Evolutionary conservation across 768 basidiomycete species (phyloP), one percentile per base, ranked within the genome.

Genomic region (Tephrocybe sp.): DNA sequence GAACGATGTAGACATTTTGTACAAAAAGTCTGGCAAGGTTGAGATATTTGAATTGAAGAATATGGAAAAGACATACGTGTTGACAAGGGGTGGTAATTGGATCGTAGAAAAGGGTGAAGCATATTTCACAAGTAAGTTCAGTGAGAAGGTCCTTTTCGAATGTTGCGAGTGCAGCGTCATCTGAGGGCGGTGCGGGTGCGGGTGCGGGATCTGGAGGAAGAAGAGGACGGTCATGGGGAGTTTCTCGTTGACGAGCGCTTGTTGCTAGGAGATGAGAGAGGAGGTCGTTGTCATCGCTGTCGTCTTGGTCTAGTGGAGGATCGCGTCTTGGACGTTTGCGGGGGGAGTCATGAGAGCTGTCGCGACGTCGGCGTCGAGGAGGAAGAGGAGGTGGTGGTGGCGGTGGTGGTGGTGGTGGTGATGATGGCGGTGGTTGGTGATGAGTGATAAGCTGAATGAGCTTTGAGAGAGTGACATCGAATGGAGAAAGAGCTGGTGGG

Each of bases 71-170:
- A 76, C 85, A 62, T 63, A 90, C 92, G 70, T 98, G 96, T 67
- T 98, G 95, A 68, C 96, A 98, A 11, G 92, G 90, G 3, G 95
- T 90, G 13, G 96, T 98, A 45, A 94, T 76, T 5, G 96, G 94
- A 56, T 91, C 83, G 69, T 84, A 84, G 57, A 94, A 74, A 34
- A 97, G 71, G 62, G 78, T 78, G 63, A 89, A 89, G 69, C 96
- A 98, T 31, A 98, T 94, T 66, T 94, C 89, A 67, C 96, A 98
- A 16, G 82, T 85, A 48, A 96, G 76, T 58, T 94, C 87, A 10
- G 77, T 60, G 19, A 82, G 67, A 11, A 89, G 74, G 22, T 82
- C 79, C 63, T 87, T 87, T 61, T 82, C 75, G 51, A 87, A 77
- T 39, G 67, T 65, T 5, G 66, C 60, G 46, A 69, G 65, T 23